Evolutionary conservation across 768 basidiomycete species (phyloP).

Genomic region (Daedaleopsis nitida): DNA sequence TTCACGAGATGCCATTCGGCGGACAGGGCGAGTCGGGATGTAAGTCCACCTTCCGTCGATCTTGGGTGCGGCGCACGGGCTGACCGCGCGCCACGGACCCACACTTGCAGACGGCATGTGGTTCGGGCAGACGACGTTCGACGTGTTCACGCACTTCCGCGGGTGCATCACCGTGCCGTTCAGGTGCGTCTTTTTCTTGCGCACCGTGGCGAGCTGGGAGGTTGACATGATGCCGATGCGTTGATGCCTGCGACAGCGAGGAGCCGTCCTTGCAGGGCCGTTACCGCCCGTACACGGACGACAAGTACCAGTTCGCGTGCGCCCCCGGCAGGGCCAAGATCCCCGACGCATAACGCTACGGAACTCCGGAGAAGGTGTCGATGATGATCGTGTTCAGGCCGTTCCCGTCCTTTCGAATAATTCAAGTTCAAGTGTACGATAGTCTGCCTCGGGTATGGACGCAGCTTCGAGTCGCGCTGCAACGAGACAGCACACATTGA

Average conservation of each 20-base stretch:
- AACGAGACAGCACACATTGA: too few relatives aligned
- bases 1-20: slow-evolving; percentile 48
- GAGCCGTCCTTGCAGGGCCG: slow-evolving; percentile 30
- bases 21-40: slow-evolving; percentile 68
- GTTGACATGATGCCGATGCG: background rate
- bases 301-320: slow-evolving; percentile 19
- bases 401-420: too few relatives aligned
- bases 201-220: background rate
- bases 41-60: slow-evolving; percentile 34
- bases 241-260: slow-evolving; percentile 17
- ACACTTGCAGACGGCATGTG: slow-evolving; percentile 53
- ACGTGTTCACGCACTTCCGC: slow-evolving; percentile 35
- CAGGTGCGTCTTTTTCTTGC: slow-evolving; percentile 16
- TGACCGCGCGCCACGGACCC: background rate
- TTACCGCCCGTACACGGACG: slow-evolving; percentile 36
- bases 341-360: slow-evolving; percentile 4
- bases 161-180: slow-evolving; percentile 26
- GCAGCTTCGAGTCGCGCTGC: too few relatives aligned
- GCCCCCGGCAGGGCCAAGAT: slow-evolving; percentile 13
- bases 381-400: too few relatives aligned
- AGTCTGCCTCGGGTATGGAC: too few relatives aligned
- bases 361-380: too few relatives aligned
- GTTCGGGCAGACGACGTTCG: slow-evolving; percentile 52
- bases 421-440: too few relatives aligned
- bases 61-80: background rate